Percentiles rank a stretch among this genome's conserved stretches.
phyloP scores from a whole-genome alignment of 2,329 filamentous ascomycete species.

The Chalara sp. region DNA sequence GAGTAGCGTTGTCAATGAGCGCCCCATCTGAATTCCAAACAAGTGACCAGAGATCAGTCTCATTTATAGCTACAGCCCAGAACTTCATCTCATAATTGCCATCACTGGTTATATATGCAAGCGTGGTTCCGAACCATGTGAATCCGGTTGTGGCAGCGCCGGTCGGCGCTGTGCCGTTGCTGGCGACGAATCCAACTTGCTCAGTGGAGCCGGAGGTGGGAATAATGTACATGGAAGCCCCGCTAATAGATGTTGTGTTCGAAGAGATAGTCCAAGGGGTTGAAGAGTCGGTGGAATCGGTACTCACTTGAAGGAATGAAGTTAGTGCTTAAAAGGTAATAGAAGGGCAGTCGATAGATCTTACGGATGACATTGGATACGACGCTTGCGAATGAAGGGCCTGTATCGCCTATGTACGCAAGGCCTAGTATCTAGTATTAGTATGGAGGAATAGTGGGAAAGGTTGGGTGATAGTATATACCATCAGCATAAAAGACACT shows the following conservation, averaged over 20 bases:
- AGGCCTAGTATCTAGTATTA: too few relatives aligned
- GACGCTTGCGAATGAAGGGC: too few relatives aligned
- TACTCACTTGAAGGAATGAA: neutral
- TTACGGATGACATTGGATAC: too few relatives aligned
- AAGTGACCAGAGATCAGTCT: constrained; percentile 10
- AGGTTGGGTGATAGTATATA: constrained; percentile 3
- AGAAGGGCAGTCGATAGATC: too few relatives aligned
- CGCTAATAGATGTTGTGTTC: neutral
- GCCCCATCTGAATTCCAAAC: constrained; percentile 13
- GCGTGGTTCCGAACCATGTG: constrained; percentile 23
- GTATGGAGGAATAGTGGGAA: too few relatives aligned
- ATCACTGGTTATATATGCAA: constrained; percentile 13
- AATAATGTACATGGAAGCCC: neutral
- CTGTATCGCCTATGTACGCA: too few relatives aligned
- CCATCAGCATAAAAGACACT: constrained; percentile 23
- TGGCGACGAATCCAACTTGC: constrained; percentile 18
- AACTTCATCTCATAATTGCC: constrained; percentile 13
- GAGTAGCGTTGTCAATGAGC: constrained; percentile 3
- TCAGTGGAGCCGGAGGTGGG: constrained; percentile 6
- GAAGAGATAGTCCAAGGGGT: constrained; percentile 4
- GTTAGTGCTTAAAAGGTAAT: neutral
- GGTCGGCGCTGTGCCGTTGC: constrained; percentile 10
- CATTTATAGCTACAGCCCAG: constrained; percentile 10
- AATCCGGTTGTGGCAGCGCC: constrained; percentile 12
- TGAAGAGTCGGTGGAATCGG: neutral